Evolutionary conservation across 2,329 filamentous ascomycete species (phyloP).

Genomic region (Ophiognomonia clavigignenti-juglandacearum): DNA sequence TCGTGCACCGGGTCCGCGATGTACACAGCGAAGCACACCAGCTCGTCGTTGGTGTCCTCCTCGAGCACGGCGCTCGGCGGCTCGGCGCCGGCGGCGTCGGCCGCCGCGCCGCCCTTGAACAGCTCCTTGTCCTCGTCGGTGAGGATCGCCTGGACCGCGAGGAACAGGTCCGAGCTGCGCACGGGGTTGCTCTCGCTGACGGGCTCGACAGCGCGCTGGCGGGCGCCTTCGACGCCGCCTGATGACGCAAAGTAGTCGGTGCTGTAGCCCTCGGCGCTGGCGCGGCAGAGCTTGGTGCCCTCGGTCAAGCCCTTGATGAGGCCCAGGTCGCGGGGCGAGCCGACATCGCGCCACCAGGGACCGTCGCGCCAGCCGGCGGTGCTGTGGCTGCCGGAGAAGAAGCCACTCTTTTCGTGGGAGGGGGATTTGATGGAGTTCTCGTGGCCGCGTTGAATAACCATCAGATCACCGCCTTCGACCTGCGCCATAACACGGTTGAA

Average conservation of each 20-base stretch:
- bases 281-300: slow-evolving; percentile 86
- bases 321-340: slow-evolving; percentile 69
- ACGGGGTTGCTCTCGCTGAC: slow-evolving; percentile 84
- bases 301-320: slow-evolving; percentile 76
- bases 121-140: slow-evolving; percentile 60
- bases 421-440: slow-evolving; percentile 67
- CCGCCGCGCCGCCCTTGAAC: slow-evolving; percentile 56
- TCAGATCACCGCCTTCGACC: slow-evolving; percentile 90
- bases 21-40: slow-evolving; percentile 71
- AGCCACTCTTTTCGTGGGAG: slow-evolving; percentile 30
- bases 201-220: slow-evolving; percentile 71
- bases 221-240: slow-evolving; percentile 77
- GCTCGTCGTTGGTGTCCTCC: slow-evolving; percentile 51
- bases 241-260: slow-evolving; percentile 74
- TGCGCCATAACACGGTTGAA: slow-evolving; percentile 98
- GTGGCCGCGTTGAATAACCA: slow-evolving; percentile 89
- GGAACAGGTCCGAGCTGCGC: slow-evolving; percentile 88
- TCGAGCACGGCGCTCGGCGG: slow-evolving; percentile 47
- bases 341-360: slow-evolving; percentile 85
- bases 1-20: slow-evolving; percentile 86
- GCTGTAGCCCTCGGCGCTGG: slow-evolving; percentile 83
- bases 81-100: slow-evolving; percentile 52
- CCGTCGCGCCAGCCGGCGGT: slow-evolving; percentile 81
- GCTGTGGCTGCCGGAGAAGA: slow-evolving; percentile 44
- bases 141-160: slow-evolving; percentile 84